phyloP scores from a whole-genome alignment of 2,329 filamentous ascomycete species.

The Escovopsis weberi region DNA sequence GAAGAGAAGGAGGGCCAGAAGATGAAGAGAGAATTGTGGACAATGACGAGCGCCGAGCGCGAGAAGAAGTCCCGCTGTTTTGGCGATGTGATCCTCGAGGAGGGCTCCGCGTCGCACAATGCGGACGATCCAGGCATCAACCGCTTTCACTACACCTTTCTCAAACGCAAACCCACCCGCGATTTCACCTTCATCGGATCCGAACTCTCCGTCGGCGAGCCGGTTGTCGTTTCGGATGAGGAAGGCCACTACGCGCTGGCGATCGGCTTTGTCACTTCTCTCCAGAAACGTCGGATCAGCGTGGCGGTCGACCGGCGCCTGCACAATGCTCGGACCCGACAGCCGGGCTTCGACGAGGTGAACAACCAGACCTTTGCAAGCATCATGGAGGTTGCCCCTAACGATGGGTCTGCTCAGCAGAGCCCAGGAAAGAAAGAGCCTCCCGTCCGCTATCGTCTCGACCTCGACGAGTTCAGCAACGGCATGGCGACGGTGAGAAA shows the following conservation, averaged over 20 bases:
- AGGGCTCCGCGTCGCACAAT: constrained; percentile 59
- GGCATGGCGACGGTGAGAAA: constrained; percentile 92
- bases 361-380: constrained; percentile 78
- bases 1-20: constrained; percentile 87
- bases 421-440: constrained; percentile 36
- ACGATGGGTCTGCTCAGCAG: constrained; percentile 36
- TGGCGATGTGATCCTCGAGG: constrained; percentile 69
- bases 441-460: constrained; percentile 63
- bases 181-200: constrained; percentile 83
- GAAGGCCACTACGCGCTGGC: constrained; percentile 88
- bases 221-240: constrained; percentile 93
- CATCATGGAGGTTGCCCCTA: constrained; percentile 65
- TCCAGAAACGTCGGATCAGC: constrained; percentile 61
- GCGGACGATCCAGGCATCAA: constrained; percentile 68
- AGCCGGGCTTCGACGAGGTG: constrained; percentile 58
- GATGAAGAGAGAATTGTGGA: constrained; percentile 84
- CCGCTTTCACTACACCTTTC: constrained; percentile 71
- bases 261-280: constrained; percentile 74
- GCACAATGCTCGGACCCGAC: constrained; percentile 68
- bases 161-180: constrained; percentile 48
- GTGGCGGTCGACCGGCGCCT: constrained; percentile 84
- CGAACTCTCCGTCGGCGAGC: constrained; percentile 74
- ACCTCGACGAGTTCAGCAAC: constrained; percentile 97
- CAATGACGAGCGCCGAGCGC: constrained; percentile 78
- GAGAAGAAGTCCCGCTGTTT: constrained; percentile 86